These are phyloP conservation scores for Cyberlindnera petersonii DNA, from an alignment of 805 yeast genomes.

Conservation along the genomic window DNA sequence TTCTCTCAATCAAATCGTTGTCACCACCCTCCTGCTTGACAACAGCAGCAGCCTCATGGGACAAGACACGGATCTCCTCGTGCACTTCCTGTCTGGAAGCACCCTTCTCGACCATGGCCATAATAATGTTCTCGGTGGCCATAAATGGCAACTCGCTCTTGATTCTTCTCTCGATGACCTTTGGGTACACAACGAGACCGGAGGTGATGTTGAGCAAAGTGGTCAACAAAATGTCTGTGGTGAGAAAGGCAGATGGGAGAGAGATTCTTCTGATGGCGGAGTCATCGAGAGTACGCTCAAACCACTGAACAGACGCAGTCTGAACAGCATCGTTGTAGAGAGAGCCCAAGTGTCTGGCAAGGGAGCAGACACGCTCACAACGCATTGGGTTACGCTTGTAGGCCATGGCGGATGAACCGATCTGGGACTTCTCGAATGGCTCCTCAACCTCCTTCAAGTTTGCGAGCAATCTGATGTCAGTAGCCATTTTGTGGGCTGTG, in stretches of 20 bases:
- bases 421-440: conserved; percentile 97
- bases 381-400: conserved; percentile 99
- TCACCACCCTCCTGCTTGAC: conserved; percentile 99
- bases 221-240: conserved; percentile 88
- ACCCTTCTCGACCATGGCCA: conserved; percentile 99
- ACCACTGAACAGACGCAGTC: conserved; percentile 98
- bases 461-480: conserved; percentile 93
- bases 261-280: conserved; percentile 97
- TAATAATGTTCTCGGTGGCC: conserved; percentile 98
- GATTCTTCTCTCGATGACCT: conserved; percentile 96
- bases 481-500: conserved; percentile 94
- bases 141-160: conserved; percentile 93
- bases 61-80: conserved; percentile 92
- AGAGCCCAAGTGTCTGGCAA: conserved; percentile 92
- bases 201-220: conserved; percentile 89
- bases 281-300: conserved; percentile 97
- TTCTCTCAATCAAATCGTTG: conserved; percentile 90
- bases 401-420: conserved; percentile 98
- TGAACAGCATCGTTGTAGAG: conserved; percentile 89
- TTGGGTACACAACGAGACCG: conserved; percentile 96
- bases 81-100: conserved; percentile 98
- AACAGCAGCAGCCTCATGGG: conserved; percentile 96
- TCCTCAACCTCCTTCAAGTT: conserved; percentile 97
- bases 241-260: conserved; percentile 91
- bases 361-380: conserved; percentile 97